These are phyloP conservation scores for Mortierella sp. DNA, from an alignment of 371 early-diverging fungal species.

Conservation along the genomic window DNA sequence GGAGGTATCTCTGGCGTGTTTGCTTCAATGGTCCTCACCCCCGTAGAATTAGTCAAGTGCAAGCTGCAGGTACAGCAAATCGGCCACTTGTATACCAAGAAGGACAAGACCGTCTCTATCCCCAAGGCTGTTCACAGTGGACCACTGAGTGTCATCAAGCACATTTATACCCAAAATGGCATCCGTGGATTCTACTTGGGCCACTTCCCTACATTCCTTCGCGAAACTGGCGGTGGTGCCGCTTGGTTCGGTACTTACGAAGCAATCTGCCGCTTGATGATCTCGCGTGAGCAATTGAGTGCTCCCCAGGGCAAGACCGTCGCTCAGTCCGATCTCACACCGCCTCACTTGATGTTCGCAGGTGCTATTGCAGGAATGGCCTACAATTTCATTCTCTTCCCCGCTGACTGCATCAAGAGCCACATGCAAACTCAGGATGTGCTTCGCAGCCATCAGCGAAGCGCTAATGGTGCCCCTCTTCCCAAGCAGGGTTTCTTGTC, in stretches of 20 bases:
- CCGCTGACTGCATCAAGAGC: slow-evolving; percentile 96
- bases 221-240: slow-evolving; percentile 94
- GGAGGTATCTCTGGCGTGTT: slow-evolving; percentile 90
- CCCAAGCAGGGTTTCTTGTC: slow-evolving; percentile 61
- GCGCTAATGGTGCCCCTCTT: slow-evolving; percentile 12
- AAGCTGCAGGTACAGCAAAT: slow-evolving; percentile 92
- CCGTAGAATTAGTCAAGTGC: slow-evolving; percentile 96
- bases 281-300: slow-evolving; percentile 59
- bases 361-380: slow-evolving; percentile 95
- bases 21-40: slow-evolving; percentile 92
- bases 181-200: slow-evolving; percentile 90
- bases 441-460: slow-evolving; percentile 32
- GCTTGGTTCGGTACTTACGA: slow-evolving; percentile 98
- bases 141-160: slow-evolving; percentile 79
- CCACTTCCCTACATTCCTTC: slow-evolving; percentile 87
- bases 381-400: slow-evolving; percentile 91
- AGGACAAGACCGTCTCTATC: slow-evolving; percentile 18
- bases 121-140: slow-evolving; percentile 65
- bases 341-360: slow-evolving; percentile 82
- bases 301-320: slow-evolving; percentile 40
- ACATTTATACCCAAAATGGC: slow-evolving; percentile 80
- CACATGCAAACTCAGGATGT: slow-evolving; percentile 92
- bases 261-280: slow-evolving; percentile 72
- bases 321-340: slow-evolving; percentile 70
- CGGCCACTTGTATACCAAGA: slow-evolving; percentile 54